Evolutionary conservation across 1,284 basidiomycete species (phyloP).

Genomic region (Moesziomyces antarcticus): DNA sequence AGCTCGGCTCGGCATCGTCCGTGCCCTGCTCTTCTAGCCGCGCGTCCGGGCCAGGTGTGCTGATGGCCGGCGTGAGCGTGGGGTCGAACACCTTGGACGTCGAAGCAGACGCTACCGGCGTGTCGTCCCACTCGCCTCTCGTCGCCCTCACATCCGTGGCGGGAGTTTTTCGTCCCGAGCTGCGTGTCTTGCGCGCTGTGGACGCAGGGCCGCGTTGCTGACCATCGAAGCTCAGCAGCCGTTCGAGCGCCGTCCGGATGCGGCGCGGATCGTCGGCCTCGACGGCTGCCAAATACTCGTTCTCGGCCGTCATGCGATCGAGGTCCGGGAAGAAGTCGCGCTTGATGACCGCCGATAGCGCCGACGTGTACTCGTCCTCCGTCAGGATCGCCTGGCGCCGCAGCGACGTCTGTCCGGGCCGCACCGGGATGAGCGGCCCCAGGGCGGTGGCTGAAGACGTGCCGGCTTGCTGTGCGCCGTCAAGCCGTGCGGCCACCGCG

Average conservation of each 20-base stretch:
- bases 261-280: constrained; percentile 40
- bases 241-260: constrained; percentile 32
- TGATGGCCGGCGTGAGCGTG: constrained; percentile 17
- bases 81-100: constrained; percentile 12
- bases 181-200: constrained; percentile 2
- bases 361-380: constrained; percentile 93
- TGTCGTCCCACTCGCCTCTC: constrained; percentile 40
- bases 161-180: not conserved
- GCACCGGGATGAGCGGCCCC: constrained; percentile 36
- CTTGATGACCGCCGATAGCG: constrained; percentile 91
- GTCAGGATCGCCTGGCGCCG: constrained; percentile 62
- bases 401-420: constrained; percentile 46
- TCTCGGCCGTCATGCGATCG: constrained; percentile 56
- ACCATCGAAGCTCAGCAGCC: constrained; percentile 43
- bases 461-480: not conserved
- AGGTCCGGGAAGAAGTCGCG: constrained; percentile 90
- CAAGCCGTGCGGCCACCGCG: constrained; percentile 14
- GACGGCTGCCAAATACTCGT: constrained; percentile 61
- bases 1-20: constrained; percentile 11
- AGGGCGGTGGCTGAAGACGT: constrained; percentile 25
- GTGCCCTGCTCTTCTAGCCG: not conserved
- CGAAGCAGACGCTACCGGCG: constrained; percentile 14
- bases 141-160: too few relatives aligned
- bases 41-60: constrained; percentile 3
- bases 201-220: constrained; percentile 2